Conservation (phyloP, 441 rosid genomes). For the Metrosideros polymorpha region DNA sequence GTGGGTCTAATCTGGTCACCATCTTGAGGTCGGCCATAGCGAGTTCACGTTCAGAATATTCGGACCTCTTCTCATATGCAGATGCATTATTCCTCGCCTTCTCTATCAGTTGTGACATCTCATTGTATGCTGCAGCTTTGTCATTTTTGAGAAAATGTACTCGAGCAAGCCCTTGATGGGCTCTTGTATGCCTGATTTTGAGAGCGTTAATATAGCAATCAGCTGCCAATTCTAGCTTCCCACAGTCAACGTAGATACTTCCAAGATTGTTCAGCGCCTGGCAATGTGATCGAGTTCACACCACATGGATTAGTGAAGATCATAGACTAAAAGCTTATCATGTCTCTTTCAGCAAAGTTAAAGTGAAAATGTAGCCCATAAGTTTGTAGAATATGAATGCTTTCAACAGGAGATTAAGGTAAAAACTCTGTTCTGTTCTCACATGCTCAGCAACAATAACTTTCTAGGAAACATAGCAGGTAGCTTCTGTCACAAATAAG, state of each 20-base stretch:
- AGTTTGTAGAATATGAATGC: neutral
- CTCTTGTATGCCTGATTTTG: conserved; percentile 86
- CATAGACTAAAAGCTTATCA: neutral
- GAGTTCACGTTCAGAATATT: conserved; percentile 84
- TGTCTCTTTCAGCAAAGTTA: neutral
- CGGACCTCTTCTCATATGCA: conserved; percentile 95
- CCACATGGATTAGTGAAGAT: neutral
- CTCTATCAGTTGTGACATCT: conserved; percentile 83
- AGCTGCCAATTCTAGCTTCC: conserved; percentile 71
- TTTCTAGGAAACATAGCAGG: neutral
- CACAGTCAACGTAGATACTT: conserved; percentile 75
- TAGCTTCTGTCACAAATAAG: neutral
- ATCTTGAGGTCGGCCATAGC: conserved; percentile 84
- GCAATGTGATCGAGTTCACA: neutral
- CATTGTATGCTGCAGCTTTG: conserved; percentile 66
- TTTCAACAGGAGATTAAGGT: neutral
- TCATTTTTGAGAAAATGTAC: conserved; percentile 77
- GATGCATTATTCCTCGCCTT: conserved; percentile 91
- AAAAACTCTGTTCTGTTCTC: neutral
- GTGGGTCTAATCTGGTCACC: conserved; percentile 87
- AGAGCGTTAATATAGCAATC: conserved; percentile 94
- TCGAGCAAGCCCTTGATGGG: conserved; percentile 97
- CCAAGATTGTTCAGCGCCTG: conserved; percentile 99
- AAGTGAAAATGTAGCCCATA: neutral
- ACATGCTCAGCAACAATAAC: neutral